Percentiles rank a stretch among this genome's conserved stretches.
Conservation (phyloP, 23 red algal species). For the Gracilaria gracilis region DNA sequence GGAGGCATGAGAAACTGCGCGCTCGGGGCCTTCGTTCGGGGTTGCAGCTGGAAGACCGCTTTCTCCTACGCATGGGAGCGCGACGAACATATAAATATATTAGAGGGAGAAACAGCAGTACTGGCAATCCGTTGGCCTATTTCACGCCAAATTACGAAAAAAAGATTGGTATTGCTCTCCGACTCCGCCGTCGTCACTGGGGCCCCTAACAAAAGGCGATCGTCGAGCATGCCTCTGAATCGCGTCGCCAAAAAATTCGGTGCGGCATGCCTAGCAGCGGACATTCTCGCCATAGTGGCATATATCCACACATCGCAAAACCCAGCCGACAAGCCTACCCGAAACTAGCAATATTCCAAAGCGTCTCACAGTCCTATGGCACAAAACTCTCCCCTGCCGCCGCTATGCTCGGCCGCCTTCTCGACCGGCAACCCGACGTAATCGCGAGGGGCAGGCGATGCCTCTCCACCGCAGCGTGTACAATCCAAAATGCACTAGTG, state of each 20-base stretch:
- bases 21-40: too few relatives aligned
- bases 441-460: too few relatives aligned
- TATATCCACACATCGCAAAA: constrained; percentile 5
- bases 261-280: not conserved
- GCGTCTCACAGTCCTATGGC: not conserved
- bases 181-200: constrained; percentile 3
- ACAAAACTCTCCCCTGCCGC: not conserved
- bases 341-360: not conserved
- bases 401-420: not conserved
- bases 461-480: too few relatives aligned
- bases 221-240: not conserved
- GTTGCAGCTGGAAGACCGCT: too few relatives aligned
- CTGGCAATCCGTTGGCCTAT: too few relatives aligned
- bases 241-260: not conserved
- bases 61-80: too few relatives aligned
- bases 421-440: too few relatives aligned
- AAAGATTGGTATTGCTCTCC: not conserved
- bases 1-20: too few relatives aligned
- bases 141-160: not conserved
- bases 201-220: not conserved
- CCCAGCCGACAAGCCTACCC: not conserved
- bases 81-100: too few relatives aligned
- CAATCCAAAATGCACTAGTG: too few relatives aligned
- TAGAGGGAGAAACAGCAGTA: too few relatives aligned
- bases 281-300: not conserved